Conservation (phyloP, 257 asterid species). For the Nicotiana noctiflora region DNA sequence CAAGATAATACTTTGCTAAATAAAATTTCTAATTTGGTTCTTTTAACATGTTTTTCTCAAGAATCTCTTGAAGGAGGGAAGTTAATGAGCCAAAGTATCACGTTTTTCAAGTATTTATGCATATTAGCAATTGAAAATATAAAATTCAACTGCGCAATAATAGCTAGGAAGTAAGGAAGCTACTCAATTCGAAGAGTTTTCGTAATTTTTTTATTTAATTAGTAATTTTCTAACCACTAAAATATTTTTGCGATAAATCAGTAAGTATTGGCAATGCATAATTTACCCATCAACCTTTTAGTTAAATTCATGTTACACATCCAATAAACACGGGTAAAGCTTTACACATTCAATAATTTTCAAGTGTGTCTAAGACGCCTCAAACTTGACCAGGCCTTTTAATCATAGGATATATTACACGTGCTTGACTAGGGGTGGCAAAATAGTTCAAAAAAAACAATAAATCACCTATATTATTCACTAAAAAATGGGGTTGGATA, state of each 20-base stretch:
- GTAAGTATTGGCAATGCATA: not conserved
- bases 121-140: not conserved
- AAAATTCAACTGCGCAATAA: not conserved
- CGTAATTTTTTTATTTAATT: not conserved
- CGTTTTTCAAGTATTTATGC: not conserved
- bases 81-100: not conserved
- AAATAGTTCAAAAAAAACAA: too few relatives aligned
- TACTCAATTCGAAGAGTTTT: not conserved
- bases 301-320: too few relatives aligned
- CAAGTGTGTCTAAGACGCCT: too few relatives aligned
- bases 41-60: not conserved
- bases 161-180: not conserved
- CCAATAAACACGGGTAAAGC: too few relatives aligned
- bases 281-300: too few relatives aligned
- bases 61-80: not conserved
- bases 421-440: too few relatives aligned
- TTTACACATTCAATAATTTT: too few relatives aligned
- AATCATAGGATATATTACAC: too few relatives aligned
- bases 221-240: not conserved
- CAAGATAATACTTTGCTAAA: not conserved
- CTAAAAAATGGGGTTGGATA: too few relatives aligned
- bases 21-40: not conserved
- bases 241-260: not conserved
- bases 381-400: too few relatives aligned
- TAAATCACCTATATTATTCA: too few relatives aligned